Percentiles rank a stretch among this genome's conserved stretches.
phyloP scores from a whole-genome alignment of 345 rosid genomes.

The Cochlearia excelsa region DNA sequence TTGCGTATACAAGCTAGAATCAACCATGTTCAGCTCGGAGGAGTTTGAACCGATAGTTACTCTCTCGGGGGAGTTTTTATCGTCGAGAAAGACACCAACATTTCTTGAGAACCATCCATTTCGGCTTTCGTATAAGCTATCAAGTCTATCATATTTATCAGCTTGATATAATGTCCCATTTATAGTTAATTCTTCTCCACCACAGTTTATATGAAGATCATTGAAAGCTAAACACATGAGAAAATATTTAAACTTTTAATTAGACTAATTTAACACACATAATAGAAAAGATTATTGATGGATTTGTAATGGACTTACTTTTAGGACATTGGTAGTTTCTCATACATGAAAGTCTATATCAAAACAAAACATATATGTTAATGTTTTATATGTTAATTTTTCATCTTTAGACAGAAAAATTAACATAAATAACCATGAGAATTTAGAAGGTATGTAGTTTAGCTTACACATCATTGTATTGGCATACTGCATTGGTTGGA shows the following conservation, averaged over 20 bases:
- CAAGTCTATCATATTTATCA: constrained; percentile 43
- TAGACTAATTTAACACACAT: background rate
- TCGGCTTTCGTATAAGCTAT: constrained; percentile 24
- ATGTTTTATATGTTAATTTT: too few relatives aligned
- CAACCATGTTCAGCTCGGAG: constrained; percentile 16
- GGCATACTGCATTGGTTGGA: constrained; percentile 38
- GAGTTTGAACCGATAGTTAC: constrained; percentile 32
- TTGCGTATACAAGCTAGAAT: constrained; percentile 38
- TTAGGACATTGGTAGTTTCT: constrained; percentile 17
- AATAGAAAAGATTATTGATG: background rate
- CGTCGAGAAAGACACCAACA: constrained; percentile 57
- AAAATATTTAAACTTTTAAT: background rate
- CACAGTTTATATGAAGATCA: constrained; percentile 52
- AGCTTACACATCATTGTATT: constrained; percentile 42
- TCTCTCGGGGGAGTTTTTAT: constrained; percentile 33
- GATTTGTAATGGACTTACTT: constrained; percentile 25
- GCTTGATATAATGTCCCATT: constrained; percentile 40
- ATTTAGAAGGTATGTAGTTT: background rate
- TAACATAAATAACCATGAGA: background rate
- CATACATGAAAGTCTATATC: constrained; percentile 17
- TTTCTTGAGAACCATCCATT: constrained; percentile 56
- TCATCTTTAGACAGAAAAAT: too few relatives aligned
- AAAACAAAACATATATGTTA: background rate
- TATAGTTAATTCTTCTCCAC: constrained; percentile 43
- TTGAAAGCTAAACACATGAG: constrained; percentile 31